Evolutionary conservation across 768 basidiomycete genomes (phyloP).

Genomic region (Termitomyces sp.): DNA sequence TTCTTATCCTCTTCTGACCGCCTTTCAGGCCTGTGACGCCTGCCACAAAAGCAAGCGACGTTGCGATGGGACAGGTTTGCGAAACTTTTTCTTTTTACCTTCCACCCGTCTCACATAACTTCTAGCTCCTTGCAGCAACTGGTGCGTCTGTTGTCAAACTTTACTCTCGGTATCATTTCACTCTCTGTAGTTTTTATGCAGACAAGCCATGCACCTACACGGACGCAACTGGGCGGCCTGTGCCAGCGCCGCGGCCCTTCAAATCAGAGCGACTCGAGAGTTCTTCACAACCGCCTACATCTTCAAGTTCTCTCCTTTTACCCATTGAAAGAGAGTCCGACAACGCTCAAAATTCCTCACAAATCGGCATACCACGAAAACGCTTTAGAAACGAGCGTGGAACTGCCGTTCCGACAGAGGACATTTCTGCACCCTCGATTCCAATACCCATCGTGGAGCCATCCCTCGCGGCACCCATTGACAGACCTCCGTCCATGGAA

Average conservation of each 20-base stretch:
- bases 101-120: slow-evolving; percentile 11
- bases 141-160: slow-evolving; percentile 36
- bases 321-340: slow-evolving; percentile 32
- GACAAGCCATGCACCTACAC: slow-evolving; percentile 80
- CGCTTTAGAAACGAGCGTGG: slow-evolving; percentile 42
- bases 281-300: slow-evolving; percentile 13
- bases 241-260: slow-evolving; percentile 60
- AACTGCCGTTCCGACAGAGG: slow-evolving; percentile 30
- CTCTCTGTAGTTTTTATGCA: slow-evolving; percentile 61
- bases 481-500: slow-evolving; percentile 37
- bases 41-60: slow-evolving; percentile 84
- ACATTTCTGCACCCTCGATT: slow-evolving; percentile 22
- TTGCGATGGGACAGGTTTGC: slow-evolving; percentile 74
- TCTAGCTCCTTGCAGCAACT: slow-evolving; percentile 77
- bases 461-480: slow-evolving; percentile 30
- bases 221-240: slow-evolving; percentile 72
- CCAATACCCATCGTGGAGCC: slow-evolving; percentile 31
- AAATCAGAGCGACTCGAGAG: slow-evolving; percentile 35
- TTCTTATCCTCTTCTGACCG: slow-evolving; percentile 9
- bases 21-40: slow-evolving; percentile 61
- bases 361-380: slow-evolving; percentile 30
- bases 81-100: slow-evolving; percentile 11
- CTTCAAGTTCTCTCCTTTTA: slow-evolving; percentile 20
- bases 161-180: slow-evolving; percentile 6
- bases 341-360: slow-evolving; percentile 17